Base-by-base conservation (phyloP, 108 stramenopile species). In the Craspedostauros australis region DNA sequence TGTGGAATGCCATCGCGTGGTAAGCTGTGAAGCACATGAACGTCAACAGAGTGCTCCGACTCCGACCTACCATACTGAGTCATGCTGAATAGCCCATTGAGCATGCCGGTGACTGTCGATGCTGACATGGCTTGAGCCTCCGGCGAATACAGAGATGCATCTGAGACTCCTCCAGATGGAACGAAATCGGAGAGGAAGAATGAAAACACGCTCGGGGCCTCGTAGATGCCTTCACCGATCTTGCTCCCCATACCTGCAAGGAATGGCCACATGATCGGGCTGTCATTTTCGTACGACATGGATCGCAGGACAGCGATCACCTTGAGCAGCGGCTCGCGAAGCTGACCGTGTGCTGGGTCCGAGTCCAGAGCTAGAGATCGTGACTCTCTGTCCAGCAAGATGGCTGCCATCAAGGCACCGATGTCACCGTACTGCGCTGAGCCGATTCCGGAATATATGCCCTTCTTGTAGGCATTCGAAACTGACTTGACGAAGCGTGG, bases 21-120 rank as follows among this genome's bases (percentile, higher is more conserved):
- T n/a, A n/a, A n/a, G n/a, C n/a, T n/a, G n/a, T n/a, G n/a, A n/a
- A n/a, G n/a, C n/a, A n/a, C n/a, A n/a, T n/a, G n/a, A n/a, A n/a
- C n/a, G n/a, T n/a, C n/a, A n/a, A n/a, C n/a, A n/a, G n/a, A n/a
- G n/a, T n/a, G 45, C 28, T 50, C 43, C 5, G 70, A 75, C 14
- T 58, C 48, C 0, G 68, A 43, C 39, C 77, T 55, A 24, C 85
- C 85, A 60, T 72, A 76, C 11, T 72, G 72, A 33, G 80, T 50
- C 18, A 87, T 34, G 4, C 62, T 62, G 37, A 65, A 59, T 42
- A 77, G 41, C 7, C 68, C 80, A 53, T 82, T 77, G 18, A 75
- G 44, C 0, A 60, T 22, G 4, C 27, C 36, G 11, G 56, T 57
- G 30, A 52, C 64, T 34, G 65, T 74, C 14, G 75, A 69, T 27